These are phyloP conservation scores for Neofusicoccum kwambonambiense DNA, from an alignment of 2,329 filamentous ascomycete genomes.

Conservation along the genomic window DNA sequence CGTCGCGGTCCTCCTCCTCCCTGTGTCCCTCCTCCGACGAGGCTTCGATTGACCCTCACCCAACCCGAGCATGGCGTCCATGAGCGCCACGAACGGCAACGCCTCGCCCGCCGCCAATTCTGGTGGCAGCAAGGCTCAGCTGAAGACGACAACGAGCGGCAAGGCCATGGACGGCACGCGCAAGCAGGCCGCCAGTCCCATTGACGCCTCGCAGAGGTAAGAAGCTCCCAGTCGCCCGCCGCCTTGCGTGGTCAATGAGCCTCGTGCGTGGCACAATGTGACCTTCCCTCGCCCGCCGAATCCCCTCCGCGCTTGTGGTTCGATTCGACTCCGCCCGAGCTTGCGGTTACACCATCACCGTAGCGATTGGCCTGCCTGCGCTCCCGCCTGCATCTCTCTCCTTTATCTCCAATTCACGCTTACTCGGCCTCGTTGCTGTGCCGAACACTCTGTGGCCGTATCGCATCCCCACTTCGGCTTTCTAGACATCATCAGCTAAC, in stretches of 20 bases:
- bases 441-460: background rate
- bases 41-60: constrained; percentile 12
- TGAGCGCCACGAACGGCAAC: constrained; percentile 26
- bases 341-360: constrained; percentile 17
- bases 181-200: constrained; percentile 56
- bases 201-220: constrained; percentile 56
- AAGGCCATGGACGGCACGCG: constrained; percentile 54
- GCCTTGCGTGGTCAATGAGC: background rate
- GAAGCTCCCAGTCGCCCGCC: constrained; percentile 24
- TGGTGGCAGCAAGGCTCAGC: constrained; percentile 41
- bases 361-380: constrained; percentile 13
- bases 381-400: constrained; percentile 15
- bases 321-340: constrained; percentile 18
- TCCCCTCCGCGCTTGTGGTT: constrained; percentile 16
- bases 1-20: constrained; percentile 14
- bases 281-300: constrained; percentile 5
- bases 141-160: constrained; percentile 50
- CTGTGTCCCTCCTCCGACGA: constrained; percentile 22
- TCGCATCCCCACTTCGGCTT: background rate
- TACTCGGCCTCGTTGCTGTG: background rate
- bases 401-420: constrained; percentile 7
- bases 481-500: background rate
- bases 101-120: constrained; percentile 38
- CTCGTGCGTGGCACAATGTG: constrained; percentile 18
- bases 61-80: constrained; percentile 14